Evolutionary conservation across 805 yeast genomes (phyloP).

Genomic region (Barnettozyma californica): DNA sequence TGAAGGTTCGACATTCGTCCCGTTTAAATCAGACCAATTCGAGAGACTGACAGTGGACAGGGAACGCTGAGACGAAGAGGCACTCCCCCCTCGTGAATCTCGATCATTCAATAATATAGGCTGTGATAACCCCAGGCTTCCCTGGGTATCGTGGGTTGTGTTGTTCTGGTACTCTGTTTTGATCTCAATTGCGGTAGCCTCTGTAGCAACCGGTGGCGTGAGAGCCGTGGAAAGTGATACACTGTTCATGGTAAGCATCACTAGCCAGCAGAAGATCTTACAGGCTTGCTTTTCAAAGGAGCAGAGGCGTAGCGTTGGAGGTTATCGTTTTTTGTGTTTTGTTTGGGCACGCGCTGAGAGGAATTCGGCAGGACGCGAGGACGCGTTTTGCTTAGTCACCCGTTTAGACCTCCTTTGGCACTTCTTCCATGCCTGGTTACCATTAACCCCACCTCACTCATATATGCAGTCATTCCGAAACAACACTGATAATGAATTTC

Average conservation of each 20-base stretch:
- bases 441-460: too few species aligned
- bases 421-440: too few species aligned
- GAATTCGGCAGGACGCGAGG: neutral
- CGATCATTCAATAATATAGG: neutral
- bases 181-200: neutral
- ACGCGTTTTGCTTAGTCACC: neutral
- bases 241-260: neutral
- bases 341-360: neutral
- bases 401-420: neutral
- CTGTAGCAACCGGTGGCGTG: neutral
- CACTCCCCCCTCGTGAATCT: neutral
- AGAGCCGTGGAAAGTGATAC: neutral
- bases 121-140: neutral
- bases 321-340: neutral
- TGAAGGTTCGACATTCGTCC: neutral
- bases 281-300: neutral
- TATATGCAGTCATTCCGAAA: too few species aligned
- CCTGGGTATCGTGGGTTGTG: neutral
- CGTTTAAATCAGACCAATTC: neutral
- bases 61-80: neutral
- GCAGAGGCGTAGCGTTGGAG: neutral
- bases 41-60: neutral
- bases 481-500: too few species aligned
- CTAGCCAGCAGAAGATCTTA: neutral
- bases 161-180: neutral